Evolutionary conservation across 192 early-diverging fungal species (phyloP), one percentile per base, ranked within the genome.

Genomic region (Anaeromyces robustus): DNA sequence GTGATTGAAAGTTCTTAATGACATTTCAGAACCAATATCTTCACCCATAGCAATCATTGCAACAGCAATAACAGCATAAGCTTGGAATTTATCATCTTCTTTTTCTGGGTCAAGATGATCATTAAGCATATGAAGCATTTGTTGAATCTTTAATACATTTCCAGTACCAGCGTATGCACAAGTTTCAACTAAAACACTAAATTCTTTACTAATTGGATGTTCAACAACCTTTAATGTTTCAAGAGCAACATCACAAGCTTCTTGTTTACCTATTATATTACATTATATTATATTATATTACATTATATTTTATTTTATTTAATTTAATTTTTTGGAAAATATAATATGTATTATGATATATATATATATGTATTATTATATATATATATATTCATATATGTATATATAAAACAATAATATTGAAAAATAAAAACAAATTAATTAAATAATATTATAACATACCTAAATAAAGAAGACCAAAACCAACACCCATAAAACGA

Each of bases 1-100:
- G 83, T 99, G 97, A 79, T 97, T 96, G 83, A 98, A 98, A 17
- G 93, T 89, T 77, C 97, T 91, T 84, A 99, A 86, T 26, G 95
- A 90, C 98, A 99, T 99, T 83, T 97, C 97, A 11, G 93, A 87
- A 9, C 98, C 98, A 84, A 98, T 89, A 81, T 96, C 94, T 86
- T 99, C 98, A 80, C 98, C 97, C 92, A 99, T 95, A 19, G 97
- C 91, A 84, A 99, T 96, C 83, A 98, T 81, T 11, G 96, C 95
- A 78, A 99, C 94, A 59, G 96, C 98, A 79, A 99, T 89, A 77
- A 97, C 96, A 16, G 98, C 97, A 88, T 94, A 96, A 9, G 94
- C 94, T 88, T 99, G 98, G 83, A 93, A 92, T 43, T 91, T 87
- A 85, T 94, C 94, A 82, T 92, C 92, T 81, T 97, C 96, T 80